A percentile compares a stretch with the other conserved stretches of the same genome.
Conservation (phyloP, 2,329 filamentous ascomycete species). For the Monosporascus sp. region DNA sequence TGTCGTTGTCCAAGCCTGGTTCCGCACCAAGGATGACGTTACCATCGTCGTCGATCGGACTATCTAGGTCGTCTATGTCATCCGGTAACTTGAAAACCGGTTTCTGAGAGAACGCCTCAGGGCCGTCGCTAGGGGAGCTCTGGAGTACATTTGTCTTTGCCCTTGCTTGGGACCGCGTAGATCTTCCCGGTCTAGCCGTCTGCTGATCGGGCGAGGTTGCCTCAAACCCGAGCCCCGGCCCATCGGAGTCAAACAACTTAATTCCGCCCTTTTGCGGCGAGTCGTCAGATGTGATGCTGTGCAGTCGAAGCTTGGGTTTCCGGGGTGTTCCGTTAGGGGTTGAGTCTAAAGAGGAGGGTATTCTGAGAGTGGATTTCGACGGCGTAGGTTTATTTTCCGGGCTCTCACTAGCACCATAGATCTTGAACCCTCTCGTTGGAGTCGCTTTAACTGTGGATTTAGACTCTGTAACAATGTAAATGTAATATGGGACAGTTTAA, state of each 20-base stretch:
- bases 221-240: not conserved
- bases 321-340: constrained; percentile 3
- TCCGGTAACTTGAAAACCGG: constrained; percentile 19
- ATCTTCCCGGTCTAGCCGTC: constrained; percentile 1
- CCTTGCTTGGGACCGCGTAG: not conserved
- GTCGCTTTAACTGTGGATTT: constrained; percentile 1
- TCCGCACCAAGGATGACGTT: constrained; percentile 3
- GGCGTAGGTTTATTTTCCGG: constrained; percentile 7
- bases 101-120: constrained; percentile 9
- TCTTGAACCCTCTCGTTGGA: constrained; percentile 1
- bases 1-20: constrained; percentile 8
- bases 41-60: constrained; percentile 9
- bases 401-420: not conserved
- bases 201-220: not conserved
- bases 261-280: constrained; percentile 1
- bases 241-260: constrained; percentile 2
- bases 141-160: constrained; percentile 3
- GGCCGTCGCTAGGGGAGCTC: constrained; percentile 1
- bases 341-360: constrained; percentile 1
- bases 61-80: constrained; percentile 17
- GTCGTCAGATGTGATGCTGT: constrained; percentile 3
- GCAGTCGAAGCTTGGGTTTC: constrained; percentile 3
- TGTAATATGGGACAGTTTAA: not conserved
- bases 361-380: constrained; percentile 9
- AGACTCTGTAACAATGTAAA: not conserved